Conservation (phyloP, 805 yeast genomes). For the Metschnikowia peoriensis region DNA sequence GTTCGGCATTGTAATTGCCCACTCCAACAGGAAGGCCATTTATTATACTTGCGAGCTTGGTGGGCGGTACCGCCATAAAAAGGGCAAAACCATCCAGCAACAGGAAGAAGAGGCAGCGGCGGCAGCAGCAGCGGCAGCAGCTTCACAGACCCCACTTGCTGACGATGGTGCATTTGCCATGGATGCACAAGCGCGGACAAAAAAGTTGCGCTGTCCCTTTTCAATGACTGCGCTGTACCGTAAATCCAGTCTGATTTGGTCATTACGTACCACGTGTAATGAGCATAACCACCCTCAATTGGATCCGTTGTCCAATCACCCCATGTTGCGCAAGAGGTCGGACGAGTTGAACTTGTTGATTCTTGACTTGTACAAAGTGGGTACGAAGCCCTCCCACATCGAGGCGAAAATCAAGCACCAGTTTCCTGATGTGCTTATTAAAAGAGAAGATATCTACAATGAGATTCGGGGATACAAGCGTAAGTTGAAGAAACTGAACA, state of each 20-base stretch:
- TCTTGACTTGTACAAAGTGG: constrained; percentile 50
- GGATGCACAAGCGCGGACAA: constrained; percentile 45
- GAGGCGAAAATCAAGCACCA: constrained; percentile 51
- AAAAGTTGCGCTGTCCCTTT: constrained; percentile 56
- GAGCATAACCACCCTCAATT: constrained; percentile 59
- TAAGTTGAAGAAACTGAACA: constrained; percentile 42
- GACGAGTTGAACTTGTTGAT: constrained; percentile 52
- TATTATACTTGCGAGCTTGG: constrained; percentile 60
- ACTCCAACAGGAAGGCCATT: constrained; percentile 56
- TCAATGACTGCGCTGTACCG: constrained; percentile 57
- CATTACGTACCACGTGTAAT: constrained; percentile 51
- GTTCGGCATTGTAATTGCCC: constrained; percentile 59
- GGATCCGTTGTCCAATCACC: constrained; percentile 54
- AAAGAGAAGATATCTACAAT: constrained; percentile 57
- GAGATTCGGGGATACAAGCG: constrained; percentile 56
- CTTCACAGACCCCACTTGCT: constrained; percentile 19
- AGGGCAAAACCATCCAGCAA: constrained; percentile 26
- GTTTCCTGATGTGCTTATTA: constrained; percentile 52
- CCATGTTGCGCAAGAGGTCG: constrained; percentile 54
- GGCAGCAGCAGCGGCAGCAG: no score
- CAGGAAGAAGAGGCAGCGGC: constrained; percentile 20
- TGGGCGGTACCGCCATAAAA: constrained; percentile 54
- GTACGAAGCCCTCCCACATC: constrained; percentile 55
- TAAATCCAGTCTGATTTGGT: constrained; percentile 50
- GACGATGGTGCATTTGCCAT: constrained; percentile 34